Percentiles rank a stretch among this genome's conserved stretches.
Evolutionary conservation across 176 grass and related monocot genomes (phyloP).

Genomic region (Phragmites australis): DNA sequence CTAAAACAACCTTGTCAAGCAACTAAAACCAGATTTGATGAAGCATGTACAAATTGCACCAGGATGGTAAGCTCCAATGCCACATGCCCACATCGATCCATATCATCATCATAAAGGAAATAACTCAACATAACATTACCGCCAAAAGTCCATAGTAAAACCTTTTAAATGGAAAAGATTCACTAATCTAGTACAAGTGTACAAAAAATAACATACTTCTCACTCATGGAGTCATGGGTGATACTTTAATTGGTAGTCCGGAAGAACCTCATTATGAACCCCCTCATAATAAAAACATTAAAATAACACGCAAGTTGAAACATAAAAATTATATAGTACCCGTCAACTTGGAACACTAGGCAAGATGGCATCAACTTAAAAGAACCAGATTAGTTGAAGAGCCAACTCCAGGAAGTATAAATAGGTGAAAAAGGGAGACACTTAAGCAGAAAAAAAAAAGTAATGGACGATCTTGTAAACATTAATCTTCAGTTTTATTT

Average conservation of each 20-base stretch:
- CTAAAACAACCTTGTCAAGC: not conserved
- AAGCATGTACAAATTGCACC: not conserved
- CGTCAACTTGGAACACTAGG: not conserved
- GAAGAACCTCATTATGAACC: not conserved
- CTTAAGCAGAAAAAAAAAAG: not conserved
- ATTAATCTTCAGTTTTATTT: not conserved
- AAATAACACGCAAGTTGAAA: not conserved
- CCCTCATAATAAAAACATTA: not conserved
- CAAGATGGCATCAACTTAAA: not conserved
- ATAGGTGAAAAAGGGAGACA: not conserved
- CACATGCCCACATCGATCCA: not conserved
- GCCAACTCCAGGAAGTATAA: not conserved
- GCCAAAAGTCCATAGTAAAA: not conserved
- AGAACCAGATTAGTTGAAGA: not conserved
- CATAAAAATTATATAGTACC: not conserved
- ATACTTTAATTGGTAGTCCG: not conserved
- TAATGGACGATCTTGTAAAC: not conserved
- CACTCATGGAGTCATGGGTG: not conserved
- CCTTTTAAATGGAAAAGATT: not conserved
- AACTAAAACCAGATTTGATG: conserved; percentile 13
- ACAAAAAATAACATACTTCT: not conserved
- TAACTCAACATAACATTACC: not conserved
- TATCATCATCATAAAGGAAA: not conserved
- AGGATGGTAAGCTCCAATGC: not conserved
- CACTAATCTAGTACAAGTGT: not conserved